Evolutionary conservation across 2,329 filamentous ascomycete species (phyloP), one percentile per base, ranked within the genome.

Genomic region (Lachnellula willkommii): DNA sequence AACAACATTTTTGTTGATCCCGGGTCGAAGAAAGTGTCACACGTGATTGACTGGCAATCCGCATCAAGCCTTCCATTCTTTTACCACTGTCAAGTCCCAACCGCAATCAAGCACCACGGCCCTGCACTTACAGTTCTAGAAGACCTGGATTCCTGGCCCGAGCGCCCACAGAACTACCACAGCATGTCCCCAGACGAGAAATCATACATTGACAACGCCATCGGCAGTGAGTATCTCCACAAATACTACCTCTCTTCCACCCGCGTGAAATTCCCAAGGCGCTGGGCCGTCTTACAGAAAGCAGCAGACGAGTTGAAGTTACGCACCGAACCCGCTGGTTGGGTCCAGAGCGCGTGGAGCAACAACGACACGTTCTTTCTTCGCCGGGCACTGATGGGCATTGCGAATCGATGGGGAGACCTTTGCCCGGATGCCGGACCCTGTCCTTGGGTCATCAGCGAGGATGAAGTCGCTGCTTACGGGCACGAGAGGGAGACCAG

Each of bases 1-100:
- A 57, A 60, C 24, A 62, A 65, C 28, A 51, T 65, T 53, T 66
- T 63, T 22, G 60, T 66, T 42, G 58, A 65, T 42, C 62, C 62
- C 47, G 48, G 57, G 11, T 56, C 60, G n/a, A 54, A 60, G 32
- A 35, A 62, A 53, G 56, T 62, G 17, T 58, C 57, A 17, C 42
- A 53, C 20, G 49, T 62, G 48, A 58, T 62, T 46, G 57, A 59
- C 54, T 59, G 55, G 54, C 57, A 61, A 59, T 57, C 54, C 45
- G 52, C 59, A 35, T 24, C 57, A 2, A 50, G 48, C 40, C 36
- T 52, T 9, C 53, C 56, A 1, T 50, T 58, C 22, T 60, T 59
- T 47, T 59, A 56, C 50, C 51, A 60, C 28, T 56, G 53, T 56
- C 42, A 47, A 12, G 47, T 63, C 17, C 47, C 57, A 24, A 53